Conservation (phyloP, 2,329 filamentous ascomycete genomes). For the Calonectria montana region DNA sequence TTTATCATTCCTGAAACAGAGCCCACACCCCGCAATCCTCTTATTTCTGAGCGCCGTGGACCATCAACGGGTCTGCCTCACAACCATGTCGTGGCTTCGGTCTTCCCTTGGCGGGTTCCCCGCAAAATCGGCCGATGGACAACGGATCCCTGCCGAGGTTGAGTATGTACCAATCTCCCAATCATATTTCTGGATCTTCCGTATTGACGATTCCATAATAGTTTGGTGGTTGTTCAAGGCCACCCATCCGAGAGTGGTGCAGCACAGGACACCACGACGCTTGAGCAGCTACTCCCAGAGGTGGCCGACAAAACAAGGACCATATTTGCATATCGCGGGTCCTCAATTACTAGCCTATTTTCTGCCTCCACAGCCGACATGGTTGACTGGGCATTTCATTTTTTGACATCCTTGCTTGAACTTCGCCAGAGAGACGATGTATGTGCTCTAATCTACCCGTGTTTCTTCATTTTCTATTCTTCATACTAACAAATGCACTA, state of each 20-base stretch:
- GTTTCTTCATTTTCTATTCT: neutral
- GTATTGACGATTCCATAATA: neutral
- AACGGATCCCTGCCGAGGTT: slow-evolving; percentile 1
- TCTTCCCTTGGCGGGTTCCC: neutral
- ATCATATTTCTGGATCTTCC: neutral
- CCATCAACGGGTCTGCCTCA: neutral
- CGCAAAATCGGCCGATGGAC: neutral
- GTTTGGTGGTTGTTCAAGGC: slow-evolving; percentile 1
- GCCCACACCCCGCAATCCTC: neutral
- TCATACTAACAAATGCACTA: neutral
- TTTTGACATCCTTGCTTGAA: neutral
- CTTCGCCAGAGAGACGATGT: neutral
- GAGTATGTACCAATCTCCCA: neutral
- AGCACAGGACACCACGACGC: neutral
- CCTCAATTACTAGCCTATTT: neutral
- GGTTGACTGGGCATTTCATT: slow-evolving; percentile 12
- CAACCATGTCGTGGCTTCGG: slow-evolving; percentile 12
- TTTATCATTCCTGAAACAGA: neutral
- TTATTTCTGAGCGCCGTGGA: neutral
- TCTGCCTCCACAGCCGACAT: slow-evolving; percentile 1
- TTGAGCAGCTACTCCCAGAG: slow-evolving; percentile 1
- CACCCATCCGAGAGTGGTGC: neutral
- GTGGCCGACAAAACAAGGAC: neutral
- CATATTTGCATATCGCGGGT: neutral
- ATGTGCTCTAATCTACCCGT: neutral